These are phyloP conservation scores for Sanguinoderma infundibulare DNA, from an alignment of 1,284 basidiomycete genomes.

Conservation along the genomic window DNA sequence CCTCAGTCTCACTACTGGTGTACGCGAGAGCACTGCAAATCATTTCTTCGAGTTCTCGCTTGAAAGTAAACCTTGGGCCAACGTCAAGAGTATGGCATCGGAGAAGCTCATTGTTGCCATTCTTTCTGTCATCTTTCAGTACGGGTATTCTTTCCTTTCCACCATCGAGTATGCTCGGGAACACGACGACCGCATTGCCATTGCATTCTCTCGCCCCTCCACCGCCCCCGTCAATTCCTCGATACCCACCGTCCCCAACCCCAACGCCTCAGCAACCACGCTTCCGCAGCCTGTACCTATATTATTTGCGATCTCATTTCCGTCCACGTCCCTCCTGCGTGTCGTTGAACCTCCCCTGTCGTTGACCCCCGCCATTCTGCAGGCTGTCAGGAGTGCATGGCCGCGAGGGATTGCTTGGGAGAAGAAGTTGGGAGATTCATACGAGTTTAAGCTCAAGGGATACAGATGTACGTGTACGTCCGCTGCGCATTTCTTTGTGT, in stretches of 20 bases:
- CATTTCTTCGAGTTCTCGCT: conserved; percentile 69
- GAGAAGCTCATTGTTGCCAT: conserved; percentile 75
- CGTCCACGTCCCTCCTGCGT: conserved; percentile 66
- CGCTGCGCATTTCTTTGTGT: not conserved
- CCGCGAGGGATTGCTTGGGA: conserved; percentile 77
- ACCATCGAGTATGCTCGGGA: conserved; percentile 79
- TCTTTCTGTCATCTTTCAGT: conserved; percentile 61
- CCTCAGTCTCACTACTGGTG: conserved; percentile 45
- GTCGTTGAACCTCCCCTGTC: conserved; percentile 76
- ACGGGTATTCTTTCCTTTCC: conserved; percentile 67
- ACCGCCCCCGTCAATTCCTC: conserved; percentile 39
- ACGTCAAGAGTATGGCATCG: conserved; percentile 62
- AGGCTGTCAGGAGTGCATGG: conserved; percentile 78
- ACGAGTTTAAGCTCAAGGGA: conserved; percentile 80
- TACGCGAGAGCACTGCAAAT: conserved; percentile 60
- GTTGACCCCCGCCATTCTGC: conserved; percentile 76
- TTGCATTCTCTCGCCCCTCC: conserved; percentile 64
- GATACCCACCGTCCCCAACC: conserved; percentile 28
- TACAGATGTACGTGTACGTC: conserved; percentile 69
- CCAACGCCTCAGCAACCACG: conserved; percentile 23
- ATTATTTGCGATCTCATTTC: conserved; percentile 76
- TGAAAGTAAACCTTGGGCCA: conserved; percentile 72
- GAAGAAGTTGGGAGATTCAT: conserved; percentile 73
- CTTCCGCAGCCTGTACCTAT: conserved; percentile 37
- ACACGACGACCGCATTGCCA: conserved; percentile 68